Evolutionary conservation across 2,329 filamentous ascomycete genomes (phyloP), one percentile per base, ranked within the genome.

Genomic region (Coniochaeta ligniaria): DNA sequence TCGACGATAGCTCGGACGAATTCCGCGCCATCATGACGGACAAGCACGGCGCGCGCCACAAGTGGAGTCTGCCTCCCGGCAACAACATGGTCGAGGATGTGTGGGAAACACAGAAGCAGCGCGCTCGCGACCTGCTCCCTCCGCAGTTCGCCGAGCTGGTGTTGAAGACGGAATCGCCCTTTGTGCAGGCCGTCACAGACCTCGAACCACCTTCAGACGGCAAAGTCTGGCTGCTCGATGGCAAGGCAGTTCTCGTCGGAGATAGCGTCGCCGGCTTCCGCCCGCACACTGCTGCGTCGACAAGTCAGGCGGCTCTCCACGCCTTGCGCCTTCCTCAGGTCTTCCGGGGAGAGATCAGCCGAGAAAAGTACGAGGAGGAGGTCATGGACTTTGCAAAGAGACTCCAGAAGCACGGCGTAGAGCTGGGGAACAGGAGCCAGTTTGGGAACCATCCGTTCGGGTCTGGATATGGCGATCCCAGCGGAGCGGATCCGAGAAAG

Each of bases 261-360:
- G 78, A 80, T 63, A 75, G 77, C 1, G 62, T 79, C 1, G 75
- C 76, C 0, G 73, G 74, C 0, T 78, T 80, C 58, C 64, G 78
- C 4, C 76, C 78, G 3, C 78, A 59, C 33, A 50, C 57, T 16
- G 57, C 38, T 22, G 57, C 57, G 1, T 59, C 57, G 20, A 59
- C 57, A 16, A 59, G 57, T 31, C 57, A 59, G 31, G 57, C 57
- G 11, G 57, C 57, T 47, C 35, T 59, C 4, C 57, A 59, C 22
- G 57, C 57, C 17, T 11, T 50, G 38, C 20, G 28, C 20, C 57
- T 59, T n/a, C 16, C 41, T 36, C 22, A 17, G n/a, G 57, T 59
- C 6, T 52, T 59, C 16, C 2, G 8, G 4, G 28, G 41, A 14
- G 57, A 59, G 41, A 35, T 59, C 7, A 26, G 16, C 11, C 24